A percentile compares a stretch with the other conserved stretches of the same genome.
These are phyloP conservation scores for Diaporthe aspalathi DNA, from an alignment of 2,329 filamentous ascomycete species.

Conservation along the genomic window DNA sequence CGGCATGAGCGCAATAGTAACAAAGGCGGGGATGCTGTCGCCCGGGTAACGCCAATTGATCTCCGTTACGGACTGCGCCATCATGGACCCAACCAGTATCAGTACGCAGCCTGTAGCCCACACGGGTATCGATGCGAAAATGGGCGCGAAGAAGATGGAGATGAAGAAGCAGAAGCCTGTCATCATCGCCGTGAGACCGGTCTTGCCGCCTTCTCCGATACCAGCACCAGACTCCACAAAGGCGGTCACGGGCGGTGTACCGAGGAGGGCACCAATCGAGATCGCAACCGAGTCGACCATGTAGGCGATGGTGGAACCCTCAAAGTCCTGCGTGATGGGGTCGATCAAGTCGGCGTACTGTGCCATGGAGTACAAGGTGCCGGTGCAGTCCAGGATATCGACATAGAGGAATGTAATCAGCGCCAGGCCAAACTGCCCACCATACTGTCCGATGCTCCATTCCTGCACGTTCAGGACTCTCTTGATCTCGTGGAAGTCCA, in stretches of 20 bases:
- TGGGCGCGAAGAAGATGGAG: constrained; percentile 79
- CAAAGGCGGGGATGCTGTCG: constrained; percentile 85
- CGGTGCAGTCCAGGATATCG: constrained; percentile 88
- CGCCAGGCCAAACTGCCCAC: constrained; percentile 82
- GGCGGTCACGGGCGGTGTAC: constrained; percentile 77
- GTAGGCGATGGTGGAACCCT: constrained; percentile 83
- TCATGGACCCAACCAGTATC: constrained; percentile 87
- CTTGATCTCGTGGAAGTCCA: constrained; percentile 82
- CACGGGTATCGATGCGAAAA: constrained; percentile 81
- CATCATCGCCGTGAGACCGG: constrained; percentile 77
- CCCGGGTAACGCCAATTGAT: constrained; percentile 92
- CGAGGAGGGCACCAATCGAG: constrained; percentile 79
- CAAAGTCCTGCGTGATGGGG: constrained; percentile 86
- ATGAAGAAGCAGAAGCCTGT: constrained; percentile 78
- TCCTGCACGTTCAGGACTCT: constrained; percentile 77
- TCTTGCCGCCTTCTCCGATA: constrained; percentile 79
- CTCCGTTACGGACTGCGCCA: constrained; percentile 80
- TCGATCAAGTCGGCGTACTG: constrained; percentile 85
- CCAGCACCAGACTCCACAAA: constrained; percentile 82
- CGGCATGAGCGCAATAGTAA: constrained; percentile 87
- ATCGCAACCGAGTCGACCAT: constrained; percentile 83
- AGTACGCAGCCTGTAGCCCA: constrained; percentile 83
- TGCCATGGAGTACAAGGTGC: constrained; percentile 91
- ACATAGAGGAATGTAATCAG: constrained; percentile 92
- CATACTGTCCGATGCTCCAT: constrained; percentile 76